Base-by-base conservation (phyloP, 1,284 basidiomycete genomes). In the Austroboletus niveus region DNA sequence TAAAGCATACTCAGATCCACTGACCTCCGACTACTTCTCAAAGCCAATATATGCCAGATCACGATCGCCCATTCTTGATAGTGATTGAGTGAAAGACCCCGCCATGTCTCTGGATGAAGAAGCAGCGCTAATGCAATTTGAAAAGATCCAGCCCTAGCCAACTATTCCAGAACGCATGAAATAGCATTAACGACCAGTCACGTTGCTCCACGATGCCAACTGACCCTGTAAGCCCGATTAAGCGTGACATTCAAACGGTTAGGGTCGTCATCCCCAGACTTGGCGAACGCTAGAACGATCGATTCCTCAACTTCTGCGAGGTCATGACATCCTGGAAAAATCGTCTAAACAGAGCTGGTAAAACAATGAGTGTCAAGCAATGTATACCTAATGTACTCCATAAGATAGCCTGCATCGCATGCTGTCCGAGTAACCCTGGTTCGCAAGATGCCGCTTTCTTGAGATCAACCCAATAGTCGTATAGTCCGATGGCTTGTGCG, bases 31-130 rank as follows among this genome's bases (percentile, higher is more conserved):
- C 78, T 82, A 12, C 84, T 80, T 36, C 85, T 79, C 53, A 89
- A 67, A 20, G 78, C 77, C 35, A 92, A 72, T 51, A 88, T 79
- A 60, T 87, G 80, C 89, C 89, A 92, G 35, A 91, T 77, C 62
- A 86, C 80, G 49, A 77, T 73, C 14, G 85, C 82, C 89, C 89
- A 92, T 35, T 75, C 69, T 30, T 73, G 71, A 65, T 87, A 87
- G 63, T 87, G 84, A 39, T 77, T 70, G 20, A 88, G 63, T 10
- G 75, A 73, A 43, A 92, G 69, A 7, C 84, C 81, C 5, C 75
- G 72, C 89, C 89, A 92, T 15, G 84, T 79, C 36, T 77, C 72
- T 3, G 88, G 83, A 49, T 86, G 80, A 12, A 92, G 70, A 17
- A 92, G 74, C 36, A 78, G 72, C n/a, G 78, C 70, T 35, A 91